phyloP scores from a whole-genome alignment of 2,329 filamentous ascomycete species.

The Penicillium sumatraense region DNA sequence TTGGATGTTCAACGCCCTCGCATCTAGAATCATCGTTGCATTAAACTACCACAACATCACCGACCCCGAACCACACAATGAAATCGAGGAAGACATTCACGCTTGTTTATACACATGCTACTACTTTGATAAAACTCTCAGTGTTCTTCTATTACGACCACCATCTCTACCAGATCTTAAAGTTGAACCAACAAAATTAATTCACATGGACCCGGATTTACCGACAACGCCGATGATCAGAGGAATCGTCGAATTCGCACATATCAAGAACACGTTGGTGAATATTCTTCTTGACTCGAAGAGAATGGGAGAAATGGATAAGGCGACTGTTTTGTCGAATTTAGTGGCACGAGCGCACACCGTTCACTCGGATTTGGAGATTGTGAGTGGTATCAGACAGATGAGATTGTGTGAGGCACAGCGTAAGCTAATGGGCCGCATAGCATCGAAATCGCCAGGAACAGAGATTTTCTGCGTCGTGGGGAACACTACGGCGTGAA shows the following conservation, averaged over 20 bases:
- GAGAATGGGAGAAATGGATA: constrained; percentile 18
- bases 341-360: constrained; percentile 22
- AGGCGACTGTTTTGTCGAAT: constrained; percentile 25
- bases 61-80: constrained; percentile 14
- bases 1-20: constrained; percentile 26
- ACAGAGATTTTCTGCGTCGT: constrained; percentile 16
- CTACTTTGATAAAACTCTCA: constrained; percentile 28
- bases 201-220: constrained; percentile 24
- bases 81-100: constrained; percentile 26
- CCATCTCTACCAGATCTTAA: constrained; percentile 27
- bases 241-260: constrained; percentile 22
- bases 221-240: constrained; percentile 24
- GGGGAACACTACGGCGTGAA: constrained; percentile 16
- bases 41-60: constrained; percentile 31
- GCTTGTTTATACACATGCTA: constrained; percentile 28
- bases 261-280: constrained; percentile 18
- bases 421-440: background rate
- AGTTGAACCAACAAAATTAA: constrained; percentile 19
- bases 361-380: constrained; percentile 22
- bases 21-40: constrained; percentile 23
- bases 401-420: background rate
- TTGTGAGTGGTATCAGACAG: constrained; percentile 12
- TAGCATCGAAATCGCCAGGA: constrained; percentile 22
- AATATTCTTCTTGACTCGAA: constrained; percentile 23
- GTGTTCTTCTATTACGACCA: constrained; percentile 28